phyloP scores from a whole-genome alignment of 441 rosid species.

The Jatropha podagrica region DNA sequence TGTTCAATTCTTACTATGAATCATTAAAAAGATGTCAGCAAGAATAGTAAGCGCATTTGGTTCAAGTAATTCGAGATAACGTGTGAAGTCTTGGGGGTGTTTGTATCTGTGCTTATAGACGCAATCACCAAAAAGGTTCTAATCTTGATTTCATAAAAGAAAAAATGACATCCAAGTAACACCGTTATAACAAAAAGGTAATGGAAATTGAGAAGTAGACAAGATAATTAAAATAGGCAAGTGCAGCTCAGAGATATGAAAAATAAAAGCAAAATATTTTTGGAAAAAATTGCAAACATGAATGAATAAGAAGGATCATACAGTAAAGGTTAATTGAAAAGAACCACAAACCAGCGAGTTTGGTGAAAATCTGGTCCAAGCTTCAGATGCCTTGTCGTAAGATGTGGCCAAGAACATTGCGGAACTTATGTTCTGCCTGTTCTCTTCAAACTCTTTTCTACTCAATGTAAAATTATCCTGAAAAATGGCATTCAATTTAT shows the following conservation, averaged over 20 bases:
- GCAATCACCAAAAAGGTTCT: not conserved
- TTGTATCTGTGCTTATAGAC: not conserved
- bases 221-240: not conserved
- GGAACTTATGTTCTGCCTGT: conserved; percentile 47
- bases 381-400: conserved; percentile 90
- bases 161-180: not conserved
- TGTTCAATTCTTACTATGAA: not conserved
- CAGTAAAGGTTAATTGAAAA: conserved; percentile 9
- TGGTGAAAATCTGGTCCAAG: conserved; percentile 80
- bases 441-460: conserved; percentile 61
- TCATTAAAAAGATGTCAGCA: not conserved
- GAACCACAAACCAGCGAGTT: conserved; percentile 58
- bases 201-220: not conserved
- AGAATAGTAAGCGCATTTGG: not conserved
- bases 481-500: conserved; percentile 19
- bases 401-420: conserved; percentile 88
- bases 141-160: not conserved
- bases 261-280: not conserved
- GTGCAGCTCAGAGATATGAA: not conserved
- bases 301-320: not conserved
- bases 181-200: not conserved
- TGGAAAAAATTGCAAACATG: not conserved
- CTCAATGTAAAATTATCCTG: conserved; percentile 70
- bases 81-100: not conserved
- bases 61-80: conserved; percentile 1